Conservation (phyloP, 306 rosid species). For the Alnus glutinosa region DNA sequence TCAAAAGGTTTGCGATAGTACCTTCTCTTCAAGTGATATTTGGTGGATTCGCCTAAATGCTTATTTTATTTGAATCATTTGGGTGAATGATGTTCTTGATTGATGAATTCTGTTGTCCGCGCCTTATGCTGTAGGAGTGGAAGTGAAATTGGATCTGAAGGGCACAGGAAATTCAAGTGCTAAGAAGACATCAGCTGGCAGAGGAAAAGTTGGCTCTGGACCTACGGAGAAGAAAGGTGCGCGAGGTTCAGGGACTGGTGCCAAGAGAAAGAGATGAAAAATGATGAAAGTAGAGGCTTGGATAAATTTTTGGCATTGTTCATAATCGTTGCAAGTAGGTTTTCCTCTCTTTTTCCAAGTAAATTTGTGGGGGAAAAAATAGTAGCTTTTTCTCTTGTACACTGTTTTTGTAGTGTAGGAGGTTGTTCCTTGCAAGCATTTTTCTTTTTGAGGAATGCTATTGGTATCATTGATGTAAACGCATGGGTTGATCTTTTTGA, state of each 20-base stretch:
- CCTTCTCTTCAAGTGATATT: constrained; percentile 15
- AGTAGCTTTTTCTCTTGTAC: neutral
- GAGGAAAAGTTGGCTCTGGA: constrained; percentile 62
- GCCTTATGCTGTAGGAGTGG: constrained; percentile 45
- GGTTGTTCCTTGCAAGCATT: neutral
- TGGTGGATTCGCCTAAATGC: neutral
- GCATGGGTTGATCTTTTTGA: neutral
- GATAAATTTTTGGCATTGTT: neutral
- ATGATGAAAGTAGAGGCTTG: constrained; percentile 2
- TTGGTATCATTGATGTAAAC: neutral
- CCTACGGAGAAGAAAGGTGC: constrained; percentile 56
- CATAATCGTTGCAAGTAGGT: neutral
- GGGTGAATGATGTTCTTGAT: constrained; percentile 3
- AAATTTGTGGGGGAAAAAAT: neutral
- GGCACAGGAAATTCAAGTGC: constrained; percentile 56
- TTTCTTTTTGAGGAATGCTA: neutral
- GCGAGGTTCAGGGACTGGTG: constrained; percentile 58
- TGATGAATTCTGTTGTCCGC: constrained; percentile 19
- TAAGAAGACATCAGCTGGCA: constrained; percentile 64
- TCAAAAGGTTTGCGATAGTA: constrained; percentile 57
- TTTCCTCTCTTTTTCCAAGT: constrained; percentile 3
- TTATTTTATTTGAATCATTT: constrained; percentile 10
- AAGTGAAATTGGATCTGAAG: constrained; percentile 81
- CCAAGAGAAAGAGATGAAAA: constrained; percentile 83
- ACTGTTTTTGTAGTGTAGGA: neutral